Base-by-base conservation (phyloP, 345 rosid species). In the Populus euphratica region DNA sequence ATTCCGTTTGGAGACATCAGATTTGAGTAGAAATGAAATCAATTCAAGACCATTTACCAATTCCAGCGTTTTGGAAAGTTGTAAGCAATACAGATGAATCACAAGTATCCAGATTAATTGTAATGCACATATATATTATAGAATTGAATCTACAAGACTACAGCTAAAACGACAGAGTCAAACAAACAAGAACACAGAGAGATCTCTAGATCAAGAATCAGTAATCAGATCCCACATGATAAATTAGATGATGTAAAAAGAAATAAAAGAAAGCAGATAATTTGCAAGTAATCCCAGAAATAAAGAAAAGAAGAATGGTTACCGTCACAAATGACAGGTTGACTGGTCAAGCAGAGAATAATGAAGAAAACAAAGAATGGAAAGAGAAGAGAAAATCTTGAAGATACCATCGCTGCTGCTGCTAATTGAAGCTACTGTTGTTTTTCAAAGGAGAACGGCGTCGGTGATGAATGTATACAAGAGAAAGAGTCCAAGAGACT, bases 341-440 rank as follows among this genome's bases (percentile, higher is more conserved):
- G 84, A 76, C 56, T 68, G 74, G 82, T 62, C 81, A 79, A 64
- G 87, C 89, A 70, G 86, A 90, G 74, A 77, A 86, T 20, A 77
- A 86, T 20, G 79, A 82, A 76, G 73, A 77, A 10, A 74, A 87
- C 82, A 33, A 87, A 76, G 81, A 84, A 73, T 35, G 81, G 52
- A 54, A 87, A 75, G 76, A 83, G 79, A 76, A 87, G 81, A 23
- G 44, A 75, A 75, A 84, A 79, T 65, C 76, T 77, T 59, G 86
- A 50, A 54, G 85, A 70, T 62, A 89, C 86, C 98, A 92, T 93
- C 78, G 82, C 44, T 73, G 71, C 6, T 36, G 62, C 6, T 5
- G 21, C 59, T 52, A 18, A 18, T 43, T 43, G 47, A 43, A 43
- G 47, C 47, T 44, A 73, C 10, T 10, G 68, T 12, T 21, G 38